A percentile compares a stretch with the other conserved stretches of the same genome.
Evolutionary conservation across 805 yeast genomes (phyloP).

Genomic region (Saccharomycopsis babjevae): DNA sequence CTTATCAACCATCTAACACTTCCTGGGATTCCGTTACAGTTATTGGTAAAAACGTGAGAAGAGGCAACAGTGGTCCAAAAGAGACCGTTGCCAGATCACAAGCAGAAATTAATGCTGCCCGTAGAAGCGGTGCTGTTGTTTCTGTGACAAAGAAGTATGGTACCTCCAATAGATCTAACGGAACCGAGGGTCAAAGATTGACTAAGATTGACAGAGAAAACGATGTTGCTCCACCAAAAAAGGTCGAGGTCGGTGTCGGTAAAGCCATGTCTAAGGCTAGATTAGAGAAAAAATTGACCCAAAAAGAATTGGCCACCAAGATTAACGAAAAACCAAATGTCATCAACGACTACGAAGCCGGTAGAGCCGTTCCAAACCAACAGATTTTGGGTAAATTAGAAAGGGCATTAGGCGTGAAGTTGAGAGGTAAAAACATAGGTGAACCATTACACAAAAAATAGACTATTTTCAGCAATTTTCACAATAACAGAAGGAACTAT

Average conservation of each 20-base stretch:
- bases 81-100: slow-evolving; percentile 71
- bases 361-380: slow-evolving; percentile 94
- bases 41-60: slow-evolving; percentile 82
- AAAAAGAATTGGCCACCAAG: slow-evolving; percentile 93
- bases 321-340: slow-evolving; percentile 93
- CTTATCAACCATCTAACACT: slow-evolving; percentile 23
- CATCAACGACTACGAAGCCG: slow-evolving; percentile 93
- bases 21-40: slow-evolving; percentile 93
- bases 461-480: slow-evolving; percentile 21
- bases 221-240: slow-evolving; percentile 88
- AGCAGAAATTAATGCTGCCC: slow-evolving; percentile 81
- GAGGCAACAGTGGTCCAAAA: slow-evolving; percentile 84
- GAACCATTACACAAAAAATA: slow-evolving; percentile 64
- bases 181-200: slow-evolving; percentile 89
- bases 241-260: slow-evolving; percentile 76
- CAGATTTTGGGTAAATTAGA: slow-evolving; percentile 88
- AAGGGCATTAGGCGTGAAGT: slow-evolving; percentile 86
- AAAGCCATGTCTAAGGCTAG: slow-evolving; percentile 78
- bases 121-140: slow-evolving; percentile 82
- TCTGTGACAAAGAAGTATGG: slow-evolving; percentile 88
- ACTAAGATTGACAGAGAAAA: slow-evolving; percentile 89
- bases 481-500: slow-evolving; percentile 3
- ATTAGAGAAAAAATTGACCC: slow-evolving; percentile 79
- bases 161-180: slow-evolving; percentile 45
- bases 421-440: slow-evolving; percentile 94